Evolutionary conservation across 73 alveolate species (phyloP), one percentile per base, ranked within the genome.

Genomic region (Blepharisma japonicum): DNA sequence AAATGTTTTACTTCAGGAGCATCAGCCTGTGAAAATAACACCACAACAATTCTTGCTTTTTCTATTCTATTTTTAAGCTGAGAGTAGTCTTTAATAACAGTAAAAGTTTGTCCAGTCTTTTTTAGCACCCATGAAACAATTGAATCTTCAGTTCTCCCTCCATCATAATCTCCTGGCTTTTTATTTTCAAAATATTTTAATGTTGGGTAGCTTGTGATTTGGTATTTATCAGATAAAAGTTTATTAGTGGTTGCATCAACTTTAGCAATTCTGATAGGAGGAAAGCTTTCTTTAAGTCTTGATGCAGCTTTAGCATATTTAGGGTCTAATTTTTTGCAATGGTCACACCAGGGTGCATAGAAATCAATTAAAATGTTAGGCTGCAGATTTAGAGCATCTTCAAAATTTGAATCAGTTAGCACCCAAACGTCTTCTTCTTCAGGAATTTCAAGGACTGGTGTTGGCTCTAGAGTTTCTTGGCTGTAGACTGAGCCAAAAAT

Each of bases 331-430:
- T 78, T 90, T 46, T 89, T 86, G 71, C 97, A 91, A 74, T 90
- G 91, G 25, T 93, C 95, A 66, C 97, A 89, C 95, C 95, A 91
- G 68, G 97, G 97, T 23, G 95, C 97, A 66, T 91, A 89, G 70
- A 91, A 87, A 61, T 81, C 88, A 76, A 91, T 76, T 84, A 91
- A 68, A 61, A 92, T 53, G 55, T 85, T 81, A 55, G 85, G 86
- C 68, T 66, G 84, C 71, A 84, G 81, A n/a, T 47, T 76, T 61
- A 89, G 25, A 23, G 90, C 95, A 18, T 55, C 7, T 20, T 86
- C 90, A 39, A 89, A 82, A 55, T 76, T 92, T 45, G 81, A 68
- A 8, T 87, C 96, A 11, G 83, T 74, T 39, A 91, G 80, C 70
- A 91, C 83, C 68, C 90, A 48, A 7, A 93, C 98, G 55, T 87